These are phyloP conservation scores for Metarhizium rileyi DNA, from an alignment of 2,329 filamentous ascomycete genomes.

Conservation along the genomic window DNA sequence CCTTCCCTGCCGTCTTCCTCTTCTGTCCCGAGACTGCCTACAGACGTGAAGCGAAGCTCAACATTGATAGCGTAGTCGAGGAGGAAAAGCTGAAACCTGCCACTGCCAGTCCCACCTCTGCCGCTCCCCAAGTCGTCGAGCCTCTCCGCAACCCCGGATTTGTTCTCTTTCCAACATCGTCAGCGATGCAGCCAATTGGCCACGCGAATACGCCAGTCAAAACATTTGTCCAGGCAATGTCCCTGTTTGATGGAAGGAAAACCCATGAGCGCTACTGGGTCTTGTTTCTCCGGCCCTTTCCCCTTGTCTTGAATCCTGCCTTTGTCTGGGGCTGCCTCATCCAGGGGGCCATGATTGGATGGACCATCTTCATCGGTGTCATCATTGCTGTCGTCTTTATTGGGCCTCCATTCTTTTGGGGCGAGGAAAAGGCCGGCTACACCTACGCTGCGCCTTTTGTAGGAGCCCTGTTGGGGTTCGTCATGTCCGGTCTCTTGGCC, in stretches of 20 bases:
- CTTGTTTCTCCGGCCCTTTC: slow-evolving; percentile 63
- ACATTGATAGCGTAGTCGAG: slow-evolving; percentile 37
- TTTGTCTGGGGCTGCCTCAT: slow-evolving; percentile 73
- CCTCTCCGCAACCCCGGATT: slow-evolving; percentile 15
- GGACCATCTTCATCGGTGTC: slow-evolving; percentile 88
- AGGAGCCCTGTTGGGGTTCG: slow-evolving; percentile 69
- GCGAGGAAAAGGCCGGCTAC: slow-evolving; percentile 74
- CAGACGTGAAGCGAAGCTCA: slow-evolving; percentile 53
- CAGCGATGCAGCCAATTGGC: slow-evolving; percentile 24
- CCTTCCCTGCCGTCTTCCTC: slow-evolving; percentile 63
- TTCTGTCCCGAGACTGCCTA: slow-evolving; percentile 82
- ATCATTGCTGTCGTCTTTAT: slow-evolving; percentile 76
- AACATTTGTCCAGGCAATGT: slow-evolving; percentile 50
- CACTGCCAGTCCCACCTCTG: background rate
- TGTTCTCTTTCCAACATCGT: slow-evolving; percentile 22
- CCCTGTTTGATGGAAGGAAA: slow-evolving; percentile 73
- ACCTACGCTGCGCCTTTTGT: slow-evolving; percentile 80
- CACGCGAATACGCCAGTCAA: slow-evolving; percentile 35
- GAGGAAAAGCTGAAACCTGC: slow-evolving; percentile 13
- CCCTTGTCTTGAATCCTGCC: slow-evolving; percentile 73
- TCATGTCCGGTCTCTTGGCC: slow-evolving; percentile 62
- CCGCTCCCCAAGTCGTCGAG: slow-evolving; percentile 2
- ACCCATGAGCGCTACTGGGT: slow-evolving; percentile 64
- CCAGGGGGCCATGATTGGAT: slow-evolving; percentile 85
- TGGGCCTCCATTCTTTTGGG: slow-evolving; percentile 71